Evolutionary conservation across 1,139 yeast genomes (phyloP).

Genomic region (Diutina rugosa): DNA sequence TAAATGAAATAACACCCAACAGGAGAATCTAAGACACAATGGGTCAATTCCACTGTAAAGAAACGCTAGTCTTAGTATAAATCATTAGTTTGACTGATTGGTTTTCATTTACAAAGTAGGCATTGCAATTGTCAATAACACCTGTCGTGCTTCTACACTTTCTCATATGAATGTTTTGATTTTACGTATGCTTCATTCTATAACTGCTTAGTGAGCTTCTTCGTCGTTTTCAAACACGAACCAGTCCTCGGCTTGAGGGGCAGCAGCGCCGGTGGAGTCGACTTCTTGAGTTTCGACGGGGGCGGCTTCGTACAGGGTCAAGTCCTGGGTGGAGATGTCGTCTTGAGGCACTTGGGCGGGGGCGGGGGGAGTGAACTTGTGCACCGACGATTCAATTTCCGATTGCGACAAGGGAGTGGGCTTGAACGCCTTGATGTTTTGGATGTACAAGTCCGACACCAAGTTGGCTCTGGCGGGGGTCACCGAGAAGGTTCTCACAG

Average conservation of each 20-base stretch:
- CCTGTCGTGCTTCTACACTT: neutral
- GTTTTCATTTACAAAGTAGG: no score
- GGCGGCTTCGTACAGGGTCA: constrained; percentile 61
- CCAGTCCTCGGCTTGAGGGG: constrained; percentile 61
- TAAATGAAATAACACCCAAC: no score
- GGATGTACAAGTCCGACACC: constrained; percentile 76
- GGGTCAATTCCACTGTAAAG: no score
- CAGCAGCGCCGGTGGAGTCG: constrained; percentile 25
- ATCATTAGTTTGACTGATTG: no score
- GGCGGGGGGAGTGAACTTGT: constrained; percentile 68
- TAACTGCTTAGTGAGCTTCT: constrained; percentile 18
- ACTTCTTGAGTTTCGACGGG: constrained; percentile 58
- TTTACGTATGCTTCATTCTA: neutral
- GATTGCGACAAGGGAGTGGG: constrained; percentile 62
- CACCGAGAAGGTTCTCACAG: constrained; percentile 26
- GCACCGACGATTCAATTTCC: constrained; percentile 70
- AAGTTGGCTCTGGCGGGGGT: constrained; percentile 43
- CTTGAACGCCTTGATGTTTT: constrained; percentile 79
- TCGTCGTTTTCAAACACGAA: constrained; percentile 73
- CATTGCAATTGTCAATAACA: no score
- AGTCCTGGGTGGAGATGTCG: constrained; percentile 65
- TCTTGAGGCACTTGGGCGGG: constrained; percentile 62
- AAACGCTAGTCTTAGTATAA: no score
- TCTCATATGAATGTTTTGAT: neutral
- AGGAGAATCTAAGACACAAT: no score